Conservation (phyloP, 768 basidiomycete species). For the Amanita molliuscula region DNA sequence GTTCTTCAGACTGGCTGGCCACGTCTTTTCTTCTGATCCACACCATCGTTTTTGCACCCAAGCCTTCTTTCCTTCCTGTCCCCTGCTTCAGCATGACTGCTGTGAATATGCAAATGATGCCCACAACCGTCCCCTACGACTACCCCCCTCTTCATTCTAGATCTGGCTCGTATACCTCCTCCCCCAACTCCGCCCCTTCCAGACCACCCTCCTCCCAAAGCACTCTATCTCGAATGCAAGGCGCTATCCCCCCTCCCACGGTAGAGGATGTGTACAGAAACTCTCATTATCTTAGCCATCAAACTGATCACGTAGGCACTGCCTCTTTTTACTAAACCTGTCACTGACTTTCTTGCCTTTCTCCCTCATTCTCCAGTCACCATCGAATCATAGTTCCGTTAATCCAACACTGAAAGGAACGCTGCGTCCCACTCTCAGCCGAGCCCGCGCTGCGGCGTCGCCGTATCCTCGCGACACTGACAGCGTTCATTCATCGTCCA, state of each 20-base stretch:
- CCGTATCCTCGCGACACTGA: slow-evolving; percentile 83
- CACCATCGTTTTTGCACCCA: slow-evolving; percentile 20
- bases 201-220: slow-evolving; percentile 76
- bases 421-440: slow-evolving; percentile 64
- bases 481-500: slow-evolving; percentile 79
- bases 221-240: slow-evolving; percentile 40
- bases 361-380: slow-evolving; percentile 38
- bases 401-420: slow-evolving; percentile 74
- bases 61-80: slow-evolving; percentile 8
- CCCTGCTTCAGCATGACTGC: slow-evolving; percentile 45
- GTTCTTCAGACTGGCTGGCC: slow-evolving; percentile 43
- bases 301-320: slow-evolving; percentile 33
- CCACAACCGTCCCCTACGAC: slow-evolving; percentile 58
- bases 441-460: slow-evolving; percentile 71
- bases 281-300: slow-evolving; percentile 45
- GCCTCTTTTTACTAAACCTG: slow-evolving; percentile 5
- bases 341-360: slow-evolving; percentile 8
- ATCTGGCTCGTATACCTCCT: slow-evolving; percentile 70
- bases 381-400: slow-evolving; percentile 65
- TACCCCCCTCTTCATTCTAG: slow-evolving; percentile 67
- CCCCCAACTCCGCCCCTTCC: slow-evolving; percentile 60
- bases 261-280: slow-evolving; percentile 66
- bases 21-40: slow-evolving; percentile 28
- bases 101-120: slow-evolving; percentile 66
- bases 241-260: slow-evolving; percentile 33